A percentile compares a stretch with the other conserved stretches of the same genome.
Evolutionary conservation across 2,329 filamentous ascomycete genomes (phyloP).

Genomic region (Trichothecium sympodiale): DNA sequence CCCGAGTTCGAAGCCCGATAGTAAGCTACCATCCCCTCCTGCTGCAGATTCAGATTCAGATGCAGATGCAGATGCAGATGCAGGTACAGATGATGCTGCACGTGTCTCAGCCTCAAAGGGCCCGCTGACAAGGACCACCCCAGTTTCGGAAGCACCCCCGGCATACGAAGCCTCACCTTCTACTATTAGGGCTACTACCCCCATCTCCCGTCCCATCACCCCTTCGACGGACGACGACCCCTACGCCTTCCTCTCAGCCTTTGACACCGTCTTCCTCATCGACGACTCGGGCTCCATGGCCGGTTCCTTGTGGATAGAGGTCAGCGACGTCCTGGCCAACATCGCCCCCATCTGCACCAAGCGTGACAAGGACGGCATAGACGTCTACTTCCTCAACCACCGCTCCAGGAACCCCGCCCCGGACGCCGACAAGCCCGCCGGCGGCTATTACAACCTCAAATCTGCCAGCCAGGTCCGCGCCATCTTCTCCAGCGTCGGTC

Average conservation of each 20-base stretch:
- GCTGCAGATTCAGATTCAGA: too few species aligned
- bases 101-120: too few species aligned
- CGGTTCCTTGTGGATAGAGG: conserved; percentile 66
- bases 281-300: conserved; percentile 88
- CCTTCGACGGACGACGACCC: conserved; percentile 41
- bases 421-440: conserved; percentile 19
- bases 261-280: conserved; percentile 84
- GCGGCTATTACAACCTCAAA: conserved; percentile 55
- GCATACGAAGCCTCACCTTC: conserved; percentile 5
- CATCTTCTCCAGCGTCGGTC: conserved; percentile 60
- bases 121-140: too few species aligned
- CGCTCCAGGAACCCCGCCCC: conserved; percentile 22
- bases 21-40: too few species aligned
- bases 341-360: conserved; percentile 75
- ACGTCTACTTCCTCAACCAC: conserved; percentile 85
- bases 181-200: too few species aligned
- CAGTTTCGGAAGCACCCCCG: conserved; percentile 8
- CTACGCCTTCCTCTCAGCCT: conserved; percentile 65
- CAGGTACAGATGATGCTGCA: too few species aligned
- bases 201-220: too few species aligned
- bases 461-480: conserved; percentile 44
- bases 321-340: conserved; percentile 53
- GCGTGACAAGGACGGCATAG: conserved; percentile 75
- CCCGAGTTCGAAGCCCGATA: too few species aligned
- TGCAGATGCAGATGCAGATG: too few species aligned